A percentile compares a stretch with the other conserved stretches of the same genome.
Evolutionary conservation across 2,329 filamentous ascomycete genomes (phyloP).

Genomic region (Dothiorella sarmentorum): DNA sequence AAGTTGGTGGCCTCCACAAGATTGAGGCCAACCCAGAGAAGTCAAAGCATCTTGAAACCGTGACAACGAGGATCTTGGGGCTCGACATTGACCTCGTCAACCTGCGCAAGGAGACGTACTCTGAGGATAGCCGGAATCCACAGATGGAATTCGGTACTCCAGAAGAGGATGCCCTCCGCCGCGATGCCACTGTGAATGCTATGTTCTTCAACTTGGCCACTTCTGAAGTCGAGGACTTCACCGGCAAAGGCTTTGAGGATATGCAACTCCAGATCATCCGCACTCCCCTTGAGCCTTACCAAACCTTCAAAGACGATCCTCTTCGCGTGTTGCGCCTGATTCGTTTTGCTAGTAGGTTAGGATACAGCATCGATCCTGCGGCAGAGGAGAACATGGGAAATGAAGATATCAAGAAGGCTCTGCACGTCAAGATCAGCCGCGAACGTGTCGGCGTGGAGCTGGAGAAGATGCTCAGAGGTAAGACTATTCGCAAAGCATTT

Average conservation of each 20-base stretch:
- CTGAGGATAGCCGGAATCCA: conserved; percentile 83
- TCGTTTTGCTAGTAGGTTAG: conserved; percentile 81
- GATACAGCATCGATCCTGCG: conserved; percentile 70
- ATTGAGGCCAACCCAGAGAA: conserved; percentile 92
- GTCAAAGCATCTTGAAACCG: conserved; percentile 92
- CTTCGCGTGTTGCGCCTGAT: conserved; percentile 82
- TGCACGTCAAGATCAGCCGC: conserved; percentile 86
- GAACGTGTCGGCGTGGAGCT: conserved; percentile 85
- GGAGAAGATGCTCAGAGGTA: conserved; percentile 76
- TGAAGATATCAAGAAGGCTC: conserved; percentile 68
- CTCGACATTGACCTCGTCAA: conserved; percentile 95
- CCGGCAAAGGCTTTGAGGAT: conserved; percentile 68
- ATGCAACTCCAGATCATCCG: conserved; percentile 70
- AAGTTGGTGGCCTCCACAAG: conserved; percentile 76
- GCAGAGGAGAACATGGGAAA: conserved; percentile 74
- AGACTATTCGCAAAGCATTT: conserved; percentile 43
- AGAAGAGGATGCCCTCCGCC: conserved; percentile 80
- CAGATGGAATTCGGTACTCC: conserved; percentile 92
- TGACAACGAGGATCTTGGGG: conserved; percentile 78
- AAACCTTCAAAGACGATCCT: conserved; percentile 94
- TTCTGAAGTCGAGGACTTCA: conserved; percentile 78
- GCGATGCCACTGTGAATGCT: conserved; percentile 92
- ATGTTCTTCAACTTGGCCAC: conserved; percentile 93
- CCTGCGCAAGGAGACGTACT: conserved; percentile 84
- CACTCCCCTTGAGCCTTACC: conserved; percentile 81